Conservation (phyloP, 768 basidiomycete genomes). For the Serpula lacrymans region DNA sequence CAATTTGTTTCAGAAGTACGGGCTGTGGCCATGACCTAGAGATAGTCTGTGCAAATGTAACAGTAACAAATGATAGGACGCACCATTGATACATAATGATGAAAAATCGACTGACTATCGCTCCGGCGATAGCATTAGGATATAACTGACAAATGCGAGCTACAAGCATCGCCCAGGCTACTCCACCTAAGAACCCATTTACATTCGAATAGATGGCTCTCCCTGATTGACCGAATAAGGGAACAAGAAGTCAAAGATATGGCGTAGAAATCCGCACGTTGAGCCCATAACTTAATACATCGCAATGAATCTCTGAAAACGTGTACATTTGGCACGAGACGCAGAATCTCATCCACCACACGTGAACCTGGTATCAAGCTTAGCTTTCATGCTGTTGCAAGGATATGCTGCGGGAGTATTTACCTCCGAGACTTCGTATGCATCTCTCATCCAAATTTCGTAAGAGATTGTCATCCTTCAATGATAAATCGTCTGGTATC, state of each 20-base stretch:
- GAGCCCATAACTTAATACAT: slow-evolving; percentile 98
- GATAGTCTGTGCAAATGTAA: slow-evolving; percentile 10
- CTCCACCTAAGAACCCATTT: slow-evolving; percentile 95
- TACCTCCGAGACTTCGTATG: slow-evolving; percentile 91
- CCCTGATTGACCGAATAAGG: slow-evolving; percentile 42
- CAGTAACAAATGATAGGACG: slow-evolving; percentile 20
- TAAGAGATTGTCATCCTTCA: slow-evolving; percentile 88
- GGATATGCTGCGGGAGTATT: slow-evolving; percentile 11
- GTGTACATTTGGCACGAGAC: slow-evolving; percentile 89
- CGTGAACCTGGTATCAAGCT: slow-evolving; percentile 65
- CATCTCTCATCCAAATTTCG: slow-evolving; percentile 93
- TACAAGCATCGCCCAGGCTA: slow-evolving; percentile 99
- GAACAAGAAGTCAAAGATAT: background rate
- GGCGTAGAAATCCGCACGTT: slow-evolving; percentile 60
- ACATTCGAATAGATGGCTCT: slow-evolving; percentile 98
- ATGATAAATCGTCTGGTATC: slow-evolving; percentile 88
- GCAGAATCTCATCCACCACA: slow-evolving; percentile 93
- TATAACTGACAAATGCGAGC: slow-evolving; percentile 99
- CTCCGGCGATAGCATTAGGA: slow-evolving; percentile 90
- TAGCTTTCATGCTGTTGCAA: slow-evolving; percentile 8
- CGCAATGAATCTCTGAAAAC: slow-evolving; percentile 94
- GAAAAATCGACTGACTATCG: slow-evolving; percentile 96
- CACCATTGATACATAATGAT: slow-evolving; percentile 98
- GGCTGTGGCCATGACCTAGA: slow-evolving; percentile 98
- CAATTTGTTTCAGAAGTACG: slow-evolving; percentile 94